These are phyloP conservation scores for Vitis hybrid DNA, from an alignment of 177 flowering plant species.

Conservation along the genomic window DNA sequence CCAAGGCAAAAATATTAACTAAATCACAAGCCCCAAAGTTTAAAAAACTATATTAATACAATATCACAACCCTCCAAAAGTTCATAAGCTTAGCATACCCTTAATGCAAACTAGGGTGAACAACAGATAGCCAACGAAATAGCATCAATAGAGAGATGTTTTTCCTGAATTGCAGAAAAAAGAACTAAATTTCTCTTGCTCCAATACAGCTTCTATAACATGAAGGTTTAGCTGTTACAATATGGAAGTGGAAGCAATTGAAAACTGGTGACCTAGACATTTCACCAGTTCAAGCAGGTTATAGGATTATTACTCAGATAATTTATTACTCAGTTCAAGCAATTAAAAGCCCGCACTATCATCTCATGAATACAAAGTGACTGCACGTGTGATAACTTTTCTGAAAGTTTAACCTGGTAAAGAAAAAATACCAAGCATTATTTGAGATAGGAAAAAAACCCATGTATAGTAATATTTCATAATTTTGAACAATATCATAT, in stretches of 20 bases:
- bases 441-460: not conserved
- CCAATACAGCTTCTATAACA: not conserved
- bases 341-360: conserved; percentile 90
- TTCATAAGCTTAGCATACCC: not conserved
- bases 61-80: not conserved
- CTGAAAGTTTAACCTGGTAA: conserved; percentile 90
- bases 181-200: not conserved
- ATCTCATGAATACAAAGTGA: conserved; percentile 99
- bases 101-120: not conserved
- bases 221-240: not conserved
- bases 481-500: not conserved
- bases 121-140: not conserved
- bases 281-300: too few relatives aligned
- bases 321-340: too few relatives aligned
- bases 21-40: not conserved
- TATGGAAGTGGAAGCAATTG: not conserved
- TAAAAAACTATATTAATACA: not conserved
- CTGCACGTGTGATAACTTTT: conserved; percentile 92
- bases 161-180: not conserved
- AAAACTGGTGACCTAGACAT: too few relatives aligned
- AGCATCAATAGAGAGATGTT: not conserved
- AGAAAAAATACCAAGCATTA: conserved; percentile 6
- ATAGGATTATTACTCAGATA: too few relatives aligned
- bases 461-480: not conserved
- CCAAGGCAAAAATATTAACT: not conserved